Evolutionary conservation across 768 basidiomycete species (phyloP), one percentile per base, ranked within the genome.

Genomic region (Serpula lacrymans): DNA sequence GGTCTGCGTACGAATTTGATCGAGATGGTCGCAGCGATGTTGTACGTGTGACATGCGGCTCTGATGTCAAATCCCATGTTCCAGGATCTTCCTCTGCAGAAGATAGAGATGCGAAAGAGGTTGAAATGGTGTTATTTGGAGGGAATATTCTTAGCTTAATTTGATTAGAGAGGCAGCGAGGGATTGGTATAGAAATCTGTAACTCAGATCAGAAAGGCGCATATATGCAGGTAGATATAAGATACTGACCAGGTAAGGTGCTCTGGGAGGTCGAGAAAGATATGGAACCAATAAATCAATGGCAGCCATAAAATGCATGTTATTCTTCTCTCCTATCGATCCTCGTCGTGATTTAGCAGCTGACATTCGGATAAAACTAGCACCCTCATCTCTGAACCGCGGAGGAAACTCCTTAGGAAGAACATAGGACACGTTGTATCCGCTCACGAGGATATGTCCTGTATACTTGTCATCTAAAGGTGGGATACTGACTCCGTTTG

Each of bases 201-300:
- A 22, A 39, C 42, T 41, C n/a, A 40, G 17, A 48, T 55, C 48
- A 43, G 16, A 10, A 20, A 33, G 3, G 16, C 4, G 28, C 21
- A 9, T 10, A 11, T 34, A 10, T 25, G 37, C 31, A 14, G 31
- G 1, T 20, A 37, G 14, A 41, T 27, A 5, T 29, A 13, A 1
- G 5, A 4, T 14, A 63, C 76, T 29, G 49, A 87, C 87, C 48
- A 88, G 64, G 62, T 77, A 90, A n/a, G 88, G 88, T 23, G 78
- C 78, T 43, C 75, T 71, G 10, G 86, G 84, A 30, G 88, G 88
- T 37, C 65, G 72, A 4, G 77, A 77, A 16, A 77, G 55, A 42
- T 76, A 85, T 5, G 88, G 88, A 17, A 84, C 73, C 74, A 78
- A 80, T 60, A 90, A 71, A 45, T 87, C 84, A 37, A 90, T 74